phyloP scores from a whole-genome alignment of 2,329 filamentous ascomycete genomes.

The Aureobasidium namibiae region DNA sequence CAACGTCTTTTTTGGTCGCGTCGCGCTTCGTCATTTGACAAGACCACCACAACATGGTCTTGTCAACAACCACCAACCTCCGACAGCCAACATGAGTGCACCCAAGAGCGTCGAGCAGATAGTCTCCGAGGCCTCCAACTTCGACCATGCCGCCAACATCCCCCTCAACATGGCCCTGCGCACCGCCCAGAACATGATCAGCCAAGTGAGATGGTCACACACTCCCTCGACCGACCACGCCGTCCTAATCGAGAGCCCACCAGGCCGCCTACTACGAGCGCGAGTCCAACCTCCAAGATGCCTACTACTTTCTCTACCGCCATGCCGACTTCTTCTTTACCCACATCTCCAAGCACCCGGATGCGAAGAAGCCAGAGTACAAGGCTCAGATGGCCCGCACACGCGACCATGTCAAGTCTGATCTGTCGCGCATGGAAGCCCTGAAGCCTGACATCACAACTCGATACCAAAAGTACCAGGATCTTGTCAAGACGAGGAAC shows the following conservation, averaged over 20 bases:
- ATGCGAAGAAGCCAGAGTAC: constrained; percentile 57
- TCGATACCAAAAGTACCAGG: constrained; percentile 60
- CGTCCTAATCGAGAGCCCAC: constrained; percentile 17
- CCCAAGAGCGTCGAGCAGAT: constrained; percentile 74
- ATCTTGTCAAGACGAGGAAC: constrained; percentile 36
- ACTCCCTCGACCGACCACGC: neutral
- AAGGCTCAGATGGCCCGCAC: constrained; percentile 46
- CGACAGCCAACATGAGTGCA: neutral
- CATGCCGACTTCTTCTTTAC: constrained; percentile 79
- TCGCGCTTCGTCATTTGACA: neutral
- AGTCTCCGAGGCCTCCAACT: constrained; percentile 64
- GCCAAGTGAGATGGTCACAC: constrained; percentile 54
- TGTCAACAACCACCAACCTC: neutral
- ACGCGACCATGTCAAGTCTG: constrained; percentile 53
- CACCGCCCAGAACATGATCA: constrained; percentile 68
- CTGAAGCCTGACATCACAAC: constrained; percentile 71
- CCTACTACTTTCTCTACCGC: constrained; percentile 85
- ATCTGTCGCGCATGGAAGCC: constrained; percentile 63
- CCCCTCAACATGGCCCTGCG: constrained; percentile 74
- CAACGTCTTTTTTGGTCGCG: constrained; percentile 5
- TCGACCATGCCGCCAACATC: constrained; percentile 70
- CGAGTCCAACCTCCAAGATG: constrained; percentile 78
- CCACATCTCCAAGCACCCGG: constrained; percentile 66
- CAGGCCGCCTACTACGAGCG: constrained; percentile 77
- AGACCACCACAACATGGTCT: neutral